These are phyloP conservation scores for Backusella macrospora DNA, from an alignment of 192 early-diverging fungal species.

Conservation along the genomic window DNA sequence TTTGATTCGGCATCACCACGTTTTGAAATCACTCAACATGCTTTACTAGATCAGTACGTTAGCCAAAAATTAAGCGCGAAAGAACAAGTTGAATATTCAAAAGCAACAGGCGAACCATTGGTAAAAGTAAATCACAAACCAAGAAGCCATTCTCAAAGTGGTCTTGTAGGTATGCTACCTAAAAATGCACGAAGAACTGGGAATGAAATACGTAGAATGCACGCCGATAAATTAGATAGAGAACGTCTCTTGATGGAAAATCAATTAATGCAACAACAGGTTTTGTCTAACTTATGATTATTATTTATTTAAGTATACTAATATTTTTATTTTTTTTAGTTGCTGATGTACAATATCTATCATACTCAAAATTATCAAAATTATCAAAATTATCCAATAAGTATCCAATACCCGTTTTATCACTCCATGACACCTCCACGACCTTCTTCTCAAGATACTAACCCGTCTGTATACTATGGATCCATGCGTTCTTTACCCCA, in stretches of 20 bases:
- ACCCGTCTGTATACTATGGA: neutral
- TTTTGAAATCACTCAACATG: neutral
- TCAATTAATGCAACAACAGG: conserved; percentile 1
- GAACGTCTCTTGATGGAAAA: neutral
- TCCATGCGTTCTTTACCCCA: neutral
- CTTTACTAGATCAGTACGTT: neutral
- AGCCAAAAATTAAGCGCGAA: neutral
- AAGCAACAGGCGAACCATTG: neutral
- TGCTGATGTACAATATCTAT: neutral
- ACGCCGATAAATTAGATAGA: neutral
- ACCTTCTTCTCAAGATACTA: neutral
- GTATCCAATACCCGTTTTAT: neutral
- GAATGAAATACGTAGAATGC: neutral
- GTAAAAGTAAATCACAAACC: neutral
- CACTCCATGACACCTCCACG: neutral
- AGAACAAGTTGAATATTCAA: neutral
- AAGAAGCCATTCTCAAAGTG: neutral
- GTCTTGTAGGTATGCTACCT: neutral
- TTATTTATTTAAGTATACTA: neutral
- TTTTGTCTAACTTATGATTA: neutral
- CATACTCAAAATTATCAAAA: neutral
- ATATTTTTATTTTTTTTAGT: neutral
- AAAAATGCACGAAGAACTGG: neutral
- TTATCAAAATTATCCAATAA: neutral
- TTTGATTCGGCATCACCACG: neutral